A percentile compares a stretch with the other conserved stretches of the same genome.
Evolutionary conservation across 306 rosid genomes (phyloP).

Genomic region (Inga oerstediana): DNA sequence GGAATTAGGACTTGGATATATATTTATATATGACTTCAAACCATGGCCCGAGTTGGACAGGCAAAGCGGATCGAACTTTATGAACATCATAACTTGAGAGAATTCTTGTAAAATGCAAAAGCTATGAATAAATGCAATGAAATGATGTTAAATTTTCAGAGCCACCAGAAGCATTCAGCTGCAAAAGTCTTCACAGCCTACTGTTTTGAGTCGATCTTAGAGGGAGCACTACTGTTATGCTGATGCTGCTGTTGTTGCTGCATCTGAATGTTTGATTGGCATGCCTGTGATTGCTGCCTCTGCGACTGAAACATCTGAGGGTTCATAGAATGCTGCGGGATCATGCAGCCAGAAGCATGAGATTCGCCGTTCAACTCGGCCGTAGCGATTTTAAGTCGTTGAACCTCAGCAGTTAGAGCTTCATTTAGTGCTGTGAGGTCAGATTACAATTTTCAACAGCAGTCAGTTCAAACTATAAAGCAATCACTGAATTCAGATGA

Average conservation of each 20-base stretch:
- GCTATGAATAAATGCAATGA: conserved; percentile 48
- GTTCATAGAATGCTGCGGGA: conserved; percentile 56
- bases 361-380: conserved; percentile 69
- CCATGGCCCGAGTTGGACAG: conserved; percentile 46
- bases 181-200: conserved; percentile 34
- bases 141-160: conserved; percentile 20
- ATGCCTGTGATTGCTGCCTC: conserved; percentile 47
- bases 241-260: conserved; percentile 62
- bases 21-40: conserved; percentile 36
- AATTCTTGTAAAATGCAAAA: conserved; percentile 36
- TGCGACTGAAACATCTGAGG: conserved; percentile 63
- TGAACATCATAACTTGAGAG: conserved; percentile 36
- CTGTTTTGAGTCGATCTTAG: conserved; percentile 63
- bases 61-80: conserved; percentile 38
- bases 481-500: conserved; percentile 19
- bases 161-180: conserved; percentile 29
- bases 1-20: conserved; percentile 37
- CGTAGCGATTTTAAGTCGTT: conserved; percentile 79
- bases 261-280: conserved; percentile 55
- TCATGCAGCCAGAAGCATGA: conserved; percentile 59
- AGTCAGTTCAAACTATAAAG: conserved; percentile 10
- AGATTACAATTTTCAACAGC: conserved; percentile 25
- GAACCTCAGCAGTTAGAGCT: conserved; percentile 92
- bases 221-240: conserved; percentile 56
- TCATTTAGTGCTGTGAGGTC: conserved; percentile 76